Conservation (phyloP, 2,329 filamentous ascomycete species). For the Calonectria pteridis region DNA sequence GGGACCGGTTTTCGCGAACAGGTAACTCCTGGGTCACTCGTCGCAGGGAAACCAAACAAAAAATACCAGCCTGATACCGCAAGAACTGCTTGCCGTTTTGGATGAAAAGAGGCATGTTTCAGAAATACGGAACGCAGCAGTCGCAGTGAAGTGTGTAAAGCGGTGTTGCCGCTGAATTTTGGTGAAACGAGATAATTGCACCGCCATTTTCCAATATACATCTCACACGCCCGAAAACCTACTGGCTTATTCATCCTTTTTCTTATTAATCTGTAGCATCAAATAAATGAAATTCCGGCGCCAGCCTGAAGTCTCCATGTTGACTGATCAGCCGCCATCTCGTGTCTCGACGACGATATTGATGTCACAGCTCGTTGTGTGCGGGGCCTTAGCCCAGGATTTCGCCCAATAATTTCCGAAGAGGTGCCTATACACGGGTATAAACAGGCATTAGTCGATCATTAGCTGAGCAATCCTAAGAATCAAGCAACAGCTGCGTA, state of each 20-base stretch:
- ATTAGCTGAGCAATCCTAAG: neutral
- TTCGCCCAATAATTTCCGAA: neutral
- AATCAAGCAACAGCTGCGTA: neutral
- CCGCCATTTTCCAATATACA: too few species aligned
- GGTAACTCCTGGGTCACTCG: neutral
- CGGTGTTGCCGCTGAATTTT: neutral
- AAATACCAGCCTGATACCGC: neutral
- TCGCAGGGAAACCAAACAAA: neutral
- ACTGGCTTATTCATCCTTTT: neutral
- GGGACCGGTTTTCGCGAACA: neutral
- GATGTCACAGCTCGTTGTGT: neutral
- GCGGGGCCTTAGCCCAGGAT: neutral
- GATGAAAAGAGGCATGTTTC: neutral
- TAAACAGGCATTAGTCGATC: too few species aligned
- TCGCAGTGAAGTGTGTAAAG: neutral
- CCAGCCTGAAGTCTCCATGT: neutral
- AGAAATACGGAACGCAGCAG: neutral
- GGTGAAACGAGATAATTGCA: neutral
- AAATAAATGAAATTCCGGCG: neutral
- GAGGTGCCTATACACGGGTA: neutral
- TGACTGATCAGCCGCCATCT: neutral
- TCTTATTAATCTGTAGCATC: neutral
- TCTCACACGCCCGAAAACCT: neutral
- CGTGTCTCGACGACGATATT: neutral
- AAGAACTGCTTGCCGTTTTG: neutral